Conservation (phyloP, 23 red algal species). For the Pyropia yezoensis region DNA sequence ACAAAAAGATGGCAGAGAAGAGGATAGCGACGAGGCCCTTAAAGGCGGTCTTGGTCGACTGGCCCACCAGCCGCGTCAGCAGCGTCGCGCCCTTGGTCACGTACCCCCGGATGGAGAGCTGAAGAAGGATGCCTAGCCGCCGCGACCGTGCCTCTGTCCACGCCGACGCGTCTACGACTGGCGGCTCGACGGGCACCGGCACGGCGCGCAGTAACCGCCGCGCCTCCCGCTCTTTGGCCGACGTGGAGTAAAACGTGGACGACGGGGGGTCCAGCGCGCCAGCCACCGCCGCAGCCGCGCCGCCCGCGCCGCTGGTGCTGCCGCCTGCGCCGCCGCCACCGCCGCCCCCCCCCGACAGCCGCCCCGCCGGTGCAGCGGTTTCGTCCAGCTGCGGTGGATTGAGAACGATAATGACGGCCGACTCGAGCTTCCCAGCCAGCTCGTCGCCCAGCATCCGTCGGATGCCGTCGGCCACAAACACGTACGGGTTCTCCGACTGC, state of each 20-base stretch:
- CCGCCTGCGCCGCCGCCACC: neutral
- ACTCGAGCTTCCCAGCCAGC: constrained; percentile 70
- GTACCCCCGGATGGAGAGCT: constrained; percentile 71
- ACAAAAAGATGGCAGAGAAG: constrained; percentile 92
- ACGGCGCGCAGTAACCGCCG: too few species aligned
- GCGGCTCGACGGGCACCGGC: neutral
- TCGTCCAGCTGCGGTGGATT: constrained; percentile 8
- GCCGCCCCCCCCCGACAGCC: neutral
- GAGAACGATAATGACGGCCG: constrained; percentile 51
- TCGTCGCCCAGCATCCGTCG: constrained; percentile 84
- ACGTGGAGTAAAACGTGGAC: too few species aligned
- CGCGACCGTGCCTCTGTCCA: constrained; percentile 86
- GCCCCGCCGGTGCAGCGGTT: neutral
- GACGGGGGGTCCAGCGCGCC: too few species aligned
- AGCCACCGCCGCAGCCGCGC: neutral
- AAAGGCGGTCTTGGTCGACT: constrained; percentile 68
- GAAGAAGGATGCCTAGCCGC: constrained; percentile 78
- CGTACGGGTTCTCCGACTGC: constrained; percentile 87
- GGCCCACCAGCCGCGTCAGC: constrained; percentile 52
- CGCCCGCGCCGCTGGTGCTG: too few species aligned
- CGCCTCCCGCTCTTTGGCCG: too few species aligned
- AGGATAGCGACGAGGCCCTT: constrained; percentile 77
- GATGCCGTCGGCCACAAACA: constrained; percentile 79
- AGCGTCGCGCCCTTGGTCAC: constrained; percentile 58
- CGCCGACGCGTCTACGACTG: neutral